Evolutionary conservation across 371 early-diverging fungal genomes (phyloP).

Genomic region (Syncephalastrum racemosum): DNA sequence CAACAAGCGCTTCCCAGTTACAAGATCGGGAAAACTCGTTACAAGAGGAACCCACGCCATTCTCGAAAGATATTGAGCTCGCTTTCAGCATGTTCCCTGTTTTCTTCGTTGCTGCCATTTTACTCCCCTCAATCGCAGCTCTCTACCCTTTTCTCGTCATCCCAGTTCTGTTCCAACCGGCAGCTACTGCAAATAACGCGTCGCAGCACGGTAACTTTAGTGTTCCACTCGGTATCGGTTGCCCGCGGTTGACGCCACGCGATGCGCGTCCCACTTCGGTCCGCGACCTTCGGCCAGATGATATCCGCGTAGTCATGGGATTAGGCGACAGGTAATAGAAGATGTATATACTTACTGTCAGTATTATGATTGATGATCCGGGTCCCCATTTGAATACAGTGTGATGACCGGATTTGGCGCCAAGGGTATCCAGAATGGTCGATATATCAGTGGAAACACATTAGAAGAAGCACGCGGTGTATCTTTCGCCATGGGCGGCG

Average conservation of each 20-base stretch:
- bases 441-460: slow-evolving; percentile 28
- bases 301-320: slow-evolving; percentile 61
- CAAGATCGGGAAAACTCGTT: too few relatives aligned
- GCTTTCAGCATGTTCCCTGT: background rate
- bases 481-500: slow-evolving; percentile 55
- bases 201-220: background rate
- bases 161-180: slow-evolving; percentile 17
- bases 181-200: background rate
- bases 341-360: background rate
- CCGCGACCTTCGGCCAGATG: slow-evolving; percentile 56
- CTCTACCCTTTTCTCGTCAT: slow-evolving; percentile 24
- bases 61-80: too few relatives aligned
- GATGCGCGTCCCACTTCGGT: slow-evolving; percentile 21
- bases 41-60: too few relatives aligned
- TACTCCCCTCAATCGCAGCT: slow-evolving; percentile 2
- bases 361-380: too few relatives aligned
- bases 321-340: slow-evolving; percentile 58
- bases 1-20: too few relatives aligned
- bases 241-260: slow-evolving; percentile 40
- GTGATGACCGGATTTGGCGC: slow-evolving; percentile 71
- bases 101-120: slow-evolving; percentile 4
- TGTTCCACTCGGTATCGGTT: slow-evolving; percentile 12
- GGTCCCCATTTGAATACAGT: too few relatives aligned
- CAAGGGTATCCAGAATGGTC: slow-evolving; percentile 31
- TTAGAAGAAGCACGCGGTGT: slow-evolving; percentile 47